Percentiles rank a stretch among this genome's conserved stretches.
These are phyloP conservation scores for Carpinus fangiana DNA, from an alignment of 306 rosid species.

Conservation along the genomic window DNA sequence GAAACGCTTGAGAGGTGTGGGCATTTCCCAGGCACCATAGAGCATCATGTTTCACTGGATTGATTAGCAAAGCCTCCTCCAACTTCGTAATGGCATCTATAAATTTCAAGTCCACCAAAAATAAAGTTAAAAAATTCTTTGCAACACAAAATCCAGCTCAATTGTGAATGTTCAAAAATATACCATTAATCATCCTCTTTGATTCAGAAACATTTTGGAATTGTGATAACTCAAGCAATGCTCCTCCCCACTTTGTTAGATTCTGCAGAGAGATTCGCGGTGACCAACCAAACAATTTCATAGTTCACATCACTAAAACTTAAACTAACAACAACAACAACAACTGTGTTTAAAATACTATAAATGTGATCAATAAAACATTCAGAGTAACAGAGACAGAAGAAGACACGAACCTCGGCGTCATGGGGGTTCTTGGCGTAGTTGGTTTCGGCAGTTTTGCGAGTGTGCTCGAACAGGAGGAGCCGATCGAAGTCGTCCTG, in stretches of 20 bases:
- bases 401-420: constrained; percentile 55
- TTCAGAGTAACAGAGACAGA: not conserved
- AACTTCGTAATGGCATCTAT: constrained; percentile 65
- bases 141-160: not conserved
- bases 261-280: constrained; percentile 44
- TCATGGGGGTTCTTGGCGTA: constrained; percentile 62
- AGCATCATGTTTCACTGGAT: constrained; percentile 68
- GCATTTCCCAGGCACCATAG: constrained; percentile 78
- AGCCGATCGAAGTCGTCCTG: constrained; percentile 61
- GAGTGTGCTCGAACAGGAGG: constrained; percentile 50
- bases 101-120: constrained; percentile 3
- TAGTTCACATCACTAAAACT: not conserved
- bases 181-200: constrained; percentile 61
- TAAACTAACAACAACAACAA: not conserved
- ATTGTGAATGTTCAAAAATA: not conserved
- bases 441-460: constrained; percentile 60
- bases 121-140: not conserved
- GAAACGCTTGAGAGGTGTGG: constrained; percentile 55
- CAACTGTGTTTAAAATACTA: not conserved
- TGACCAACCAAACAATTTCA: not conserved
- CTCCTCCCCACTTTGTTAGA: constrained; percentile 74
- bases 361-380: not conserved
- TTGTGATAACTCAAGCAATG: constrained; percentile 72
- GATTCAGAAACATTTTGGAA: constrained; percentile 54
- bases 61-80: constrained; percentile 68